phyloP scores from a whole-genome alignment of 768 basidiomycete genomes.

The Infundibulicybe gibba region DNA sequence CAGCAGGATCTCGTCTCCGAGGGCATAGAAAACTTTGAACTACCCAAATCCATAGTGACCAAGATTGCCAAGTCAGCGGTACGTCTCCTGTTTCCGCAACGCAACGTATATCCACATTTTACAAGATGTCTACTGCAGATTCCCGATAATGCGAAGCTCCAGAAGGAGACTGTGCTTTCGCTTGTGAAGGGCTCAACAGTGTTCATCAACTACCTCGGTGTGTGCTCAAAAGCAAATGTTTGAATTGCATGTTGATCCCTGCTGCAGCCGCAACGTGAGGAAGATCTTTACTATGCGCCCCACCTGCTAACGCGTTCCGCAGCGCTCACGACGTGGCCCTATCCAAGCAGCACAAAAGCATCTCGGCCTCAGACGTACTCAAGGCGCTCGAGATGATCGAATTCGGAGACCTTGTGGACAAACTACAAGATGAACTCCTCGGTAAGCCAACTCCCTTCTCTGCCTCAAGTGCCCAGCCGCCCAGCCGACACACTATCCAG shows the following conservation, averaged over 20 bases:
- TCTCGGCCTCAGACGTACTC: constrained; percentile 87
- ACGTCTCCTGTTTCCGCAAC: constrained; percentile 20
- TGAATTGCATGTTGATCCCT: not conserved
- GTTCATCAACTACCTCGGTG: constrained; percentile 92
- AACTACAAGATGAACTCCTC: constrained; percentile 60
- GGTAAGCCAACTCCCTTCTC: constrained; percentile 33
- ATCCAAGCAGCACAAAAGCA: constrained; percentile 76
- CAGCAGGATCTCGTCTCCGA: constrained; percentile 81
- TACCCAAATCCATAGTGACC: constrained; percentile 79
- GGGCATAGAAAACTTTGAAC: constrained; percentile 86
- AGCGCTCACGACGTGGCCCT: constrained; percentile 91
- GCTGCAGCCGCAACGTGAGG: constrained; percentile 49
- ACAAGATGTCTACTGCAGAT: constrained; percentile 43
- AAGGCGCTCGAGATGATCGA: constrained; percentile 81
- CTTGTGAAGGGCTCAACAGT: constrained; percentile 88
- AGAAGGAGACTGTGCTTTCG: constrained; percentile 85
- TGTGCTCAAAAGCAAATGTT: constrained; percentile 17
- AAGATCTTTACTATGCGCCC: not conserved
- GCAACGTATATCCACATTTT: not conserved
- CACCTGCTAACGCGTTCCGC: constrained; percentile 8
- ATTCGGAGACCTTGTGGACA: constrained; percentile 65
- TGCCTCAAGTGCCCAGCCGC: not conserved
- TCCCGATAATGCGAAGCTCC: constrained; percentile 80
- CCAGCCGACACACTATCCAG: constrained; percentile 27
- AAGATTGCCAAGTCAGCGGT: constrained; percentile 86